Evolutionary conservation across 495 filamentous ascomycete genomes (phyloP).

Genomic region (Neurospora sp.): DNA sequence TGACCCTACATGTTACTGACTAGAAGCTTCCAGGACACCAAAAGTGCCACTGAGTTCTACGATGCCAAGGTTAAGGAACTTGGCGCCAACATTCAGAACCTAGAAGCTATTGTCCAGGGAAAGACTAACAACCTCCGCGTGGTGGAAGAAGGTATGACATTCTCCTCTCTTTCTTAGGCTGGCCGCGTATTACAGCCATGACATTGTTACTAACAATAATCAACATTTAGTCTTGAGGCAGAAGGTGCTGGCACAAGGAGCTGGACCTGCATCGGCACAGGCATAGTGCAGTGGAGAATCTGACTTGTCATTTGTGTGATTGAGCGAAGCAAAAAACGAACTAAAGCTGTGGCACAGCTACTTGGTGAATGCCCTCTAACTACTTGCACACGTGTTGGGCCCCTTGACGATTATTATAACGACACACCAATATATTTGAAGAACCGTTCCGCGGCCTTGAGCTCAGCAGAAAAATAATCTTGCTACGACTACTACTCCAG

Average conservation of each 20-base stretch:
- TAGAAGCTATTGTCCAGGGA: slow-evolving; percentile 76
- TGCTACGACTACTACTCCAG: not conserved
- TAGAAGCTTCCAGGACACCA: slow-evolving; percentile 39
- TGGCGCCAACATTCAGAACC: slow-evolving; percentile 64
- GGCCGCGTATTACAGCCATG: not conserved
- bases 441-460: not conserved
- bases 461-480: not conserved
- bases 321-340: not conserved
- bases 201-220: not conserved
- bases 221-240: slow-evolving; percentile 42
- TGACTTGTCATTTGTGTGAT: slow-evolving; percentile 6
- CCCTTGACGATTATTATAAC: not conserved
- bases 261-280: slow-evolving; percentile 3
- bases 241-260: slow-evolving; percentile 36
- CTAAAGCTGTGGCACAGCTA: not conserved
- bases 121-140: slow-evolving; percentile 78
- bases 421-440: not conserved
- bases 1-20: slow-evolving; percentile 2
- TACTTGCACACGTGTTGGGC: not conserved
- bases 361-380: not conserved
- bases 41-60: slow-evolving; percentile 78
- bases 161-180: not conserved
- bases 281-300: not conserved
- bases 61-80: slow-evolving; percentile 73
- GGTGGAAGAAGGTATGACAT: slow-evolving; percentile 71